These are phyloP conservation scores for Globisporangium paddicum DNA, from an alignment of 352 stramenopile genomes.

Conservation along the genomic window DNA sequence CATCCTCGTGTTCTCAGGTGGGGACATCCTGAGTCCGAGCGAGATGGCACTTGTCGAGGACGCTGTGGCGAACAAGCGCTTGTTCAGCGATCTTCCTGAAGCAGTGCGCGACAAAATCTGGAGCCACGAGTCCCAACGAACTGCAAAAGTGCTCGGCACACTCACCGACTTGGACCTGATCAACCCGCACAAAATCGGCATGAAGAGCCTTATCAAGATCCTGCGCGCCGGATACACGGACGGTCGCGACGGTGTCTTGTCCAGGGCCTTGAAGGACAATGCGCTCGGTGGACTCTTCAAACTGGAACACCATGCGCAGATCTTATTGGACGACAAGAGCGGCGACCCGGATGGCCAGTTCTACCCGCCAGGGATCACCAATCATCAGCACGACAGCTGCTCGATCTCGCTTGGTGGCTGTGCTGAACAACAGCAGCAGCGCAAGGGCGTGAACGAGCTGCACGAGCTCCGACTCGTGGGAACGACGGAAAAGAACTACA, in stretches of 20 bases:
- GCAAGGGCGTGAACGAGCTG: conserved; percentile 21
- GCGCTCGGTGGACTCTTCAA: conserved; percentile 64
- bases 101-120: conserved; percentile 56
- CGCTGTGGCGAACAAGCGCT: conserved; percentile 35
- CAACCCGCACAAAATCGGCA: conserved; percentile 76
- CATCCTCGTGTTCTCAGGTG: conserved; percentile 74
- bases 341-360: conserved; percentile 6
- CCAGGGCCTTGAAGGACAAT: conserved; percentile 70
- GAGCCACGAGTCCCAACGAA: conserved; percentile 65
- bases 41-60: conserved; percentile 58
- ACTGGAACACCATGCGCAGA: conserved; percentile 39
- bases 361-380: conserved; percentile 6
- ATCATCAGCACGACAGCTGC: background rate
- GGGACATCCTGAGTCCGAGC: conserved; percentile 39
- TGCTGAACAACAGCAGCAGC: background rate
- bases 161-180: conserved; percentile 66
- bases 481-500: conserved; percentile 67
- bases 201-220: conserved; percentile 73
- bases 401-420: too few relatives aligned
- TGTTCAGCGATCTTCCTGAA: conserved; percentile 42
- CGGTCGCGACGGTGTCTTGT: conserved; percentile 54
- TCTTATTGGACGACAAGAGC: conserved; percentile 42
- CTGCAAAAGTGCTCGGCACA: conserved; percentile 66
- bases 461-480: conserved; percentile 44
- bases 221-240: conserved; percentile 65